phyloP scores from a whole-genome alignment of 768 basidiomycete genomes.

The Suillus lakei region DNA sequence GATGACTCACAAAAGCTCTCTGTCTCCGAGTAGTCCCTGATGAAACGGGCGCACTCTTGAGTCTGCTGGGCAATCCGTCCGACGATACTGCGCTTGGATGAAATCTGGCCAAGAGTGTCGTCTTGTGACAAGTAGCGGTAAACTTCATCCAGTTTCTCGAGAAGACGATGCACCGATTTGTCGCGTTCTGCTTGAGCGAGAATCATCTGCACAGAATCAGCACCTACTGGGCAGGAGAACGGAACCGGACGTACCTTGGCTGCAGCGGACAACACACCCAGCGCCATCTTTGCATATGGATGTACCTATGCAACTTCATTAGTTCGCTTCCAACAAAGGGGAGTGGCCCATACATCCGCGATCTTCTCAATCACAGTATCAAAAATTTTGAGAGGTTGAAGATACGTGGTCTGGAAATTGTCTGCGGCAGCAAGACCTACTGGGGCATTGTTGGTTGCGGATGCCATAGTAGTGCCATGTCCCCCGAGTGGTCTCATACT shows the following conservation, averaged over 20 bases:
- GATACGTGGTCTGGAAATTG: conserved; percentile 1
- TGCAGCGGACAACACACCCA: conserved; percentile 4
- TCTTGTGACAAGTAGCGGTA: conserved; percentile 4
- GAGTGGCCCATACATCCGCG: neutral
- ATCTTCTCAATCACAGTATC: neutral
- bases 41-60: conserved; percentile 33
- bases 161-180: neutral
- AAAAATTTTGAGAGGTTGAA: conserved; percentile 8
- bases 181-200: conserved; percentile 10
- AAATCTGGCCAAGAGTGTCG: conserved; percentile 1
- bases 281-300: conserved; percentile 13
- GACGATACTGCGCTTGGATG: neutral
- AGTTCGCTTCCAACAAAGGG: neutral
- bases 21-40: conserved; percentile 28
- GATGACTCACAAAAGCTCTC: conserved; percentile 21
- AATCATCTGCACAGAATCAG: neutral
- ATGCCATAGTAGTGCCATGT: neutral
- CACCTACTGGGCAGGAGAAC: too few relatives aligned
- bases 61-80: conserved; percentile 22
- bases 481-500: neutral
- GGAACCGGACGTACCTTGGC: neutral
- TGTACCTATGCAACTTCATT: neutral
- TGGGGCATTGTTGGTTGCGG: neutral
- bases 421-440: neutral
- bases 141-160: conserved; percentile 1